These are phyloP conservation scores for Chrysoporthe austroafricana DNA, from an alignment of 2,329 filamentous ascomycete genomes.

Conservation along the genomic window DNA sequence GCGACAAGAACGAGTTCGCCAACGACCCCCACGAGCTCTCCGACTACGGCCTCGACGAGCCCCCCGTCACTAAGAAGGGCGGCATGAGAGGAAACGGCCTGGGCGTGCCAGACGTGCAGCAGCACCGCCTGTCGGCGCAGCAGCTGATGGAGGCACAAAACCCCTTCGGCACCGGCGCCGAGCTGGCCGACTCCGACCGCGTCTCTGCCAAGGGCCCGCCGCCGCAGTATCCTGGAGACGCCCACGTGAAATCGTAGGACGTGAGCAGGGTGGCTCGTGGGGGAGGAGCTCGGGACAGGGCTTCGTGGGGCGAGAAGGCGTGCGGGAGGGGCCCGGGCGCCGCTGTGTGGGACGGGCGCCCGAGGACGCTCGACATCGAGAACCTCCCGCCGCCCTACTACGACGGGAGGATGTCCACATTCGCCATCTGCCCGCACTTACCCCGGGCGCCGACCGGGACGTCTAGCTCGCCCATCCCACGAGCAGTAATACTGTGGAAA, in stretches of 20 bases:
- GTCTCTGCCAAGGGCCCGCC: conserved; percentile 14
- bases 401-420: neutral
- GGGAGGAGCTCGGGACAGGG: neutral
- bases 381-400: neutral
- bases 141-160: conserved; percentile 24
- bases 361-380: neutral
- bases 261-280: neutral
- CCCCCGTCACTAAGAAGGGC: conserved; percentile 25
- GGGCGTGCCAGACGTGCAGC: conserved; percentile 5
- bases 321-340: neutral
- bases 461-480: neutral
- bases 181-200: conserved; percentile 20
- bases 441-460: neutral
- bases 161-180: conserved; percentile 25
- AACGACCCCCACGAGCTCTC: conserved; percentile 36
- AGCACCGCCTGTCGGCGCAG: conserved; percentile 22
- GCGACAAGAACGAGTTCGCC: conserved; percentile 31
- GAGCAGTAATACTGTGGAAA: neutral
- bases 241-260: conserved; percentile 24
- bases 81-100: neutral
- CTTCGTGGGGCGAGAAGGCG: neutral
- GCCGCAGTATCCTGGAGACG: conserved; percentile 26
- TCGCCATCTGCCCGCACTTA: neutral
- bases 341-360: neutral
- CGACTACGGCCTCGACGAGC: conserved; percentile 49